Base-by-base conservation (phyloP, 345 rosid genomes). In the Microcos paniculata region DNA sequence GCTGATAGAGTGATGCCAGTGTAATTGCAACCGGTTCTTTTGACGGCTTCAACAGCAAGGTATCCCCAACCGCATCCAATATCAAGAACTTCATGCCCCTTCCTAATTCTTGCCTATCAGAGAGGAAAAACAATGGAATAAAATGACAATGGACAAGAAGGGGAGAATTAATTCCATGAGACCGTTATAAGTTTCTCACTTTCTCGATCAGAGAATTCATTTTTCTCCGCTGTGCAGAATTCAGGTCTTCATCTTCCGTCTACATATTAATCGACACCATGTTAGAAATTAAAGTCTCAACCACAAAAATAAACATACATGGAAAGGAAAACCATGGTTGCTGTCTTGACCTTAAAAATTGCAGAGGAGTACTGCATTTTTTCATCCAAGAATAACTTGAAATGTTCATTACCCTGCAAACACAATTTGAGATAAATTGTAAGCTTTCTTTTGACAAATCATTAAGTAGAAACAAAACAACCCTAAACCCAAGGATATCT, bases 11-110 rank as follows among this genome's bases (percentile, higher is more conserved):
- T 91, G 70, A 95, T 89, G 64, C 98, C 99, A 0, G 98, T 93
- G 81, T 95, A 95, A 73, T 75, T 88, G 85, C 99, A 95, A 71
- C 96, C 96, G 31, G 97, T 95, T 85, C 84, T 82, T 85, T 78
- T 87, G 67, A 95, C 99, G 63, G 87, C 84, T 86, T 95, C 94
- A 51, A 95, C 84, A 33, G 96, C 99, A 18, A 93, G 84, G 56
- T 88, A 82, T 77, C 98, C 99, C 99, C 99, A 95, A 28, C 99
- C 99, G 15, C 89, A 89, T 45, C 99, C 99, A 33, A 95, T 90
- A 73, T 95, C 98, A 2, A 95, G 90, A 82, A 95, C 82, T 79
- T 89, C 89, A 56, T 93, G 91, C 5, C 76, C 38, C 67, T 85
- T 90, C 55, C 68, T 78, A 66, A 95, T 82, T 79, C 91, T 85